Evolutionary conservation across 1,284 basidiomycete genomes (phyloP).

Genomic region (Coriolopsis trogii): DNA sequence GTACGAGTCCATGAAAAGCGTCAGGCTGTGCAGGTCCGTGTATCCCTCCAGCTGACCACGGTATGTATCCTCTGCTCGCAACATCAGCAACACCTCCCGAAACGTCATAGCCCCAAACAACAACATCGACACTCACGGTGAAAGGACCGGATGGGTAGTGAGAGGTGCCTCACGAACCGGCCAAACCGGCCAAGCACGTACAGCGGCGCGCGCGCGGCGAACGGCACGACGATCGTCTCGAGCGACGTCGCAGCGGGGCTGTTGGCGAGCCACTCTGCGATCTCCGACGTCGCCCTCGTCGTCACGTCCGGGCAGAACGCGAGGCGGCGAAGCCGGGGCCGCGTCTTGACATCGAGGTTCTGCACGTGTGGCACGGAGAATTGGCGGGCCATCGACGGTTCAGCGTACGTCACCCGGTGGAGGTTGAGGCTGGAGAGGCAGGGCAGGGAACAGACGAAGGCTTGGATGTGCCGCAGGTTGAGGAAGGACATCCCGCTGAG

Average conservation of each 20-base stretch:
- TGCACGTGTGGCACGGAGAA: neutral
- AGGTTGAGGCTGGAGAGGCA: neutral
- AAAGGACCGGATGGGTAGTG: neutral
- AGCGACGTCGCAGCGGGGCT: slow-evolving; percentile 1
- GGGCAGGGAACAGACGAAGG: slow-evolving; percentile 1
- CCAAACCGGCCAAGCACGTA: slow-evolving; percentile 7
- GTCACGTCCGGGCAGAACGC: neutral
- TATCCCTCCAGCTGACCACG: neutral
- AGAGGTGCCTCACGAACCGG: slow-evolving; percentile 2
- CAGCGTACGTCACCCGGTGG: slow-evolving; percentile 2
- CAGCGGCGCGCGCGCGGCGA: neutral
- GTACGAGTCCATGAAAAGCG: slow-evolving; percentile 10
- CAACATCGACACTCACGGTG: neutral
- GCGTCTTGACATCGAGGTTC: neutral
- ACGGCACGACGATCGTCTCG: slow-evolving; percentile 6
- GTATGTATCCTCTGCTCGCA: neutral
- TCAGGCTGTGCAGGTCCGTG: slow-evolving; percentile 6
- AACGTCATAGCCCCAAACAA: too few relatives aligned
- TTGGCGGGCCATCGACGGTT: neutral
- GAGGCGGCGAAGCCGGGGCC: neutral
- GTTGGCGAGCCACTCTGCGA: slow-evolving; percentile 4
- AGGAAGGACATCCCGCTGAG: slow-evolving; percentile 3
- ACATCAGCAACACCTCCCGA: too few relatives aligned
- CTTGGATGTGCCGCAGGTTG: slow-evolving; percentile 2
- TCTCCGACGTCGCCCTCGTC: neutral